Evolutionary conservation across 2,329 filamentous ascomycete genomes (phyloP), one percentile per base, ranked within the genome.

Genomic region (Nemania serpens): DNA sequence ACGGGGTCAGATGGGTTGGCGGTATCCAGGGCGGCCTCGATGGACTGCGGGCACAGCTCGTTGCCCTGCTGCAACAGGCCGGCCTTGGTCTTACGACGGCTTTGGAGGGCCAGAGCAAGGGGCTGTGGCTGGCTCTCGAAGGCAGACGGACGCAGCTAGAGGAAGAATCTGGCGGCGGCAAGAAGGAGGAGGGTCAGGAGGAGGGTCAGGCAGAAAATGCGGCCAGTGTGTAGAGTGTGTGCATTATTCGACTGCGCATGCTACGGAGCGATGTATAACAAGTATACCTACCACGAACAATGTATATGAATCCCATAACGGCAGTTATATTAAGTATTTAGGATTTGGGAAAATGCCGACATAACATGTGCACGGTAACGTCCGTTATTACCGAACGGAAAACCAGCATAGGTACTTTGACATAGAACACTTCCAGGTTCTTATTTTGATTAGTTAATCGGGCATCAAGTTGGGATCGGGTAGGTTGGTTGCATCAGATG

Each of bases 121-220:
- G 85, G 73, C 74, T 99, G 69, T 98, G 94, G 83, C 83, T 97
- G 64, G 91, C 94, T 12, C 80, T 99, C 70, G 94, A 98, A 81
- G 87, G 91, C 50, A 83, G 94, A 74, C 87, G 88, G 77, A 86
- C 81, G 50, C 89, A 94, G 78, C 76, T 99, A 75, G 92, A 97
- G 72, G 90, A 93, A 68, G 88, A 91, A 69, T 70, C 71, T 46
- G 76, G 76, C 56, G 73, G 72, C 2, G 70, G 69, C 22, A 71
- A 73, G 63, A 70, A 70, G 51, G 67, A n/a, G n/a, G n/a, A 71
- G 47, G 71, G 70, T 36, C 68, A 68, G 57, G 68, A n/a, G n/a
- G n/a, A 71, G 47, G 71, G 70, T 36, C 68, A 68, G 57, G 68
- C 67, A 48, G 69, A 64, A 45, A 67, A 60, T 17, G 67, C 68